Evolutionary conservation across 371 early-diverging fungal species (phyloP).

Genomic region (Chytridiales sp.): DNA sequence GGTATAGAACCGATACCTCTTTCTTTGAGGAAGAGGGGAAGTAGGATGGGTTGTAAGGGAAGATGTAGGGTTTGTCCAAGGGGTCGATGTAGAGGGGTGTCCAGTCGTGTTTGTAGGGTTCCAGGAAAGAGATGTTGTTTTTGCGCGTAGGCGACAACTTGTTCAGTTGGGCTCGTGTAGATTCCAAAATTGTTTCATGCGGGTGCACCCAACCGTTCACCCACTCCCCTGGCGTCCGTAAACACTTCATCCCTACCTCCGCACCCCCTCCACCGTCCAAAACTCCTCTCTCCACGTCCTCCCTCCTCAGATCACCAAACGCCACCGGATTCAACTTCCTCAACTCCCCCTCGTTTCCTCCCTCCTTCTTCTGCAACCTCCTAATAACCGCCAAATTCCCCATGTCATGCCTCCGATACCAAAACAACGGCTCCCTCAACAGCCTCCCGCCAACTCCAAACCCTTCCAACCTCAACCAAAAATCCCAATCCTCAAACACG

Average conservation of each 20-base stretch:
- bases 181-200: no score
- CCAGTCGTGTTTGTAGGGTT: no score
- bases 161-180: no score
- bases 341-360: conserved; percentile 16
- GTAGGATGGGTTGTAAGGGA: conserved; percentile 19
- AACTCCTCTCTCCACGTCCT: conserved; percentile 15
- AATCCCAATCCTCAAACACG: conserved; percentile 42
- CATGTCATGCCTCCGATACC: conserved; percentile 31
- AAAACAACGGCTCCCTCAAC: conserved; percentile 27
- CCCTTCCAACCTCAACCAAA: conserved; percentile 33
- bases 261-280: conserved; percentile 5
- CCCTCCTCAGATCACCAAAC: conserved; percentile 23
- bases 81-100: no score
- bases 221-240: neutral
- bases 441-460: conserved; percentile 23
- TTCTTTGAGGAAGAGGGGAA: neutral
- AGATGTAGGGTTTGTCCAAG: conserved; percentile 12
- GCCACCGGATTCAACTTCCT: conserved; percentile 26
- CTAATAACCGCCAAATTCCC: no score
- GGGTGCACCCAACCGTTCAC: no score
- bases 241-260: neutral
- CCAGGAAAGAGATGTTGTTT: no score
- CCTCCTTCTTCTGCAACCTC: conserved; percentile 17
- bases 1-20: conserved; percentile 20
- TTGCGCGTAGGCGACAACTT: no score